These are phyloP conservation scores for Tulasnella sp. DNA, from an alignment of 768 basidiomycete species.

Conservation along the genomic window DNA sequence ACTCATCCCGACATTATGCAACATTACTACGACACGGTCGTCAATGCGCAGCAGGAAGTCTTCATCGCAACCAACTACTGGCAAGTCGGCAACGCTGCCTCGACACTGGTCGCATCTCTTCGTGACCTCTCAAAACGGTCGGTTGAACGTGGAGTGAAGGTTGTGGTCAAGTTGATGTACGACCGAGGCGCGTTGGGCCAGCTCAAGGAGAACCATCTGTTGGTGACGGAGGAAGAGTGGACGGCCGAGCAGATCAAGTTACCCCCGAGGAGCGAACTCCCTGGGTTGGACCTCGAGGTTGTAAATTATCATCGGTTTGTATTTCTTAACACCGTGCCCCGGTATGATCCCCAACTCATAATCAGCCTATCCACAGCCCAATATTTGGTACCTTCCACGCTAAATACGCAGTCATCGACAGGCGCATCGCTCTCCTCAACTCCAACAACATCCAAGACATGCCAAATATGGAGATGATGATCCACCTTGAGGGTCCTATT, in stretches of 20 bases:
- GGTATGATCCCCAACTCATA: conserved; percentile 40
- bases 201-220: conserved; percentile 52
- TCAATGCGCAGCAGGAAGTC: conserved; percentile 64
- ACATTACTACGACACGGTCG: conserved; percentile 66
- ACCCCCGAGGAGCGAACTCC: conserved; percentile 60
- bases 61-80: conserved; percentile 70
- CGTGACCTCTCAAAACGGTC: conserved; percentile 56
- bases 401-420: conserved; percentile 70
- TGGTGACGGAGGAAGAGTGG: conserved; percentile 54
- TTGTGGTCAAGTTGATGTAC: conserved; percentile 67
- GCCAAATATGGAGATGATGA: conserved; percentile 62
- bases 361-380: conserved; percentile 45
- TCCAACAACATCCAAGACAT: conserved; percentile 69
- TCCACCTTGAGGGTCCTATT: conserved; percentile 69
- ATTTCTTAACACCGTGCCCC: conserved; percentile 35
- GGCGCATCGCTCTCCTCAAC: conserved; percentile 66
- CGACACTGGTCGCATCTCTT: conserved; percentile 56
- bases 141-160: conserved; percentile 47
- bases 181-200: conserved; percentile 68
- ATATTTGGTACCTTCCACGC: conserved; percentile 71
- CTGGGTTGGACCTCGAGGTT: conserved; percentile 63
- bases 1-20: conserved; percentile 59
- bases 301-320: conserved; percentile 55
- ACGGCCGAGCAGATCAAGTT: conserved; percentile 51
- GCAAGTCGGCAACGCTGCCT: conserved; percentile 57